phyloP scores from a whole-genome alignment of 106 monocot genomes.

The Allium cepa region DNA sequence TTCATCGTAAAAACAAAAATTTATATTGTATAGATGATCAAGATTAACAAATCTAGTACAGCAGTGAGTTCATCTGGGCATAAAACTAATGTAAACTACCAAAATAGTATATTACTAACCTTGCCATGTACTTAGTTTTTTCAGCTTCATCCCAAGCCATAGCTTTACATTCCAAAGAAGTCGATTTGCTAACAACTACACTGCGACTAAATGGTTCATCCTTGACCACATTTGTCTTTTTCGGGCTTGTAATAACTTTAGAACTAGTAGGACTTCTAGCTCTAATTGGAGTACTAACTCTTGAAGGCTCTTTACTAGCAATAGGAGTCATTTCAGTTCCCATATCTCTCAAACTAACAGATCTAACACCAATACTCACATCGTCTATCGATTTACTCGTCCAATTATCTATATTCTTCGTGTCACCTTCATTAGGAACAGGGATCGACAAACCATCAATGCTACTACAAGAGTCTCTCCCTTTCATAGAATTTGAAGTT shows the following conservation, averaged over 20 bases:
- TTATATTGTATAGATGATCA: too few relatives aligned
- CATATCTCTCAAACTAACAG: slow-evolving; percentile 66
- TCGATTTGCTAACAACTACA: neutral
- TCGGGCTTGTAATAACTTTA: slow-evolving; percentile 33
- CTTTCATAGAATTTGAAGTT: slow-evolving; percentile 31
- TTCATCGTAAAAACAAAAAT: neutral
- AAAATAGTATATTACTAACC: slow-evolving; percentile 8
- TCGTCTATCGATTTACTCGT: slow-evolving; percentile 21
- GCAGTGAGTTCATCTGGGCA: too few relatives aligned
- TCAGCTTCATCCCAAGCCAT: slow-evolving; percentile 62
- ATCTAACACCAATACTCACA: slow-evolving; percentile 15
- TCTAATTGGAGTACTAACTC: slow-evolving; percentile 49
- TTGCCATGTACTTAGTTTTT: slow-evolving; percentile 49
- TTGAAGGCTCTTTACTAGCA: slow-evolving; percentile 74
- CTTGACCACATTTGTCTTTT: slow-evolving; percentile 7
- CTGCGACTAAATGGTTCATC: neutral
- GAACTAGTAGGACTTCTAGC: slow-evolving; percentile 44
- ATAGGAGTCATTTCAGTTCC: slow-evolving; percentile 89
- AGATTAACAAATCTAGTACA: too few relatives aligned
- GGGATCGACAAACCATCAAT: slow-evolving; percentile 19
- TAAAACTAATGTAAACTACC: too few relatives aligned
- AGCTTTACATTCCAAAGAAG: slow-evolving; percentile 49
- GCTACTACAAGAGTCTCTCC: slow-evolving; percentile 66
- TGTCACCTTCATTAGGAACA: slow-evolving; percentile 25
- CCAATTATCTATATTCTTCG: slow-evolving; percentile 65